Conservation (phyloP, 129 eudicot genomes). For the Artemisia argyi region DNA sequence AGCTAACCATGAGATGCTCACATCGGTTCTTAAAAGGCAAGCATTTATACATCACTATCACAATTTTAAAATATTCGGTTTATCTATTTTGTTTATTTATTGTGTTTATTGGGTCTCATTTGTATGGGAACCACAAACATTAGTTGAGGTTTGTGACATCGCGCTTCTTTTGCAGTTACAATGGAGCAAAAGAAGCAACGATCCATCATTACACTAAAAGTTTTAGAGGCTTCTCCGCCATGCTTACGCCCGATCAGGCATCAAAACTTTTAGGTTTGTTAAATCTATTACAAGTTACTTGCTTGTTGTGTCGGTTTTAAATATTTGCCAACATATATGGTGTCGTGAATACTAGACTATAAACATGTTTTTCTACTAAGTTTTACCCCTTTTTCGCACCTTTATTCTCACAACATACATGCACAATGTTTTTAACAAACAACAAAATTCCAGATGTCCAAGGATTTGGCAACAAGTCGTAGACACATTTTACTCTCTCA, state of each 20-base stretch:
- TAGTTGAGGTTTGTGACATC: background rate
- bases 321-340: background rate
- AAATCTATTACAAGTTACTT: background rate
- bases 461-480: too few relatives aligned
- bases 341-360: background rate
- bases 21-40: slow-evolving; percentile 50
- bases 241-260: slow-evolving; percentile 68
- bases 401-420: background rate
- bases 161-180: slow-evolving; percentile 30
- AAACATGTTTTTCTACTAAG: background rate
- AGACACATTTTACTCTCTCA: too few relatives aligned
- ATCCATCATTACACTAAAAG: slow-evolving; percentile 65
- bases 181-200: slow-evolving; percentile 53
- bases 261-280: slow-evolving; percentile 42
- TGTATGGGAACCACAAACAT: background rate
- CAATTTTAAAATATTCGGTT: background rate
- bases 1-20: slow-evolving; percentile 55
- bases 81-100: too few relatives aligned
- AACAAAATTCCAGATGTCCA: too few relatives aligned
- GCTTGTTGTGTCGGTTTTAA: background rate
- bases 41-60: background rate
- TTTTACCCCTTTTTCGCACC: background rate
- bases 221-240: slow-evolving; percentile 78
- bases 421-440: background rate
- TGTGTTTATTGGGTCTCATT: too few relatives aligned